A percentile compares a stretch with the other conserved stretches of the same genome.
Conservation (phyloP, 192 early-diverging fungal species). For the Coemansia sp. region DNA sequence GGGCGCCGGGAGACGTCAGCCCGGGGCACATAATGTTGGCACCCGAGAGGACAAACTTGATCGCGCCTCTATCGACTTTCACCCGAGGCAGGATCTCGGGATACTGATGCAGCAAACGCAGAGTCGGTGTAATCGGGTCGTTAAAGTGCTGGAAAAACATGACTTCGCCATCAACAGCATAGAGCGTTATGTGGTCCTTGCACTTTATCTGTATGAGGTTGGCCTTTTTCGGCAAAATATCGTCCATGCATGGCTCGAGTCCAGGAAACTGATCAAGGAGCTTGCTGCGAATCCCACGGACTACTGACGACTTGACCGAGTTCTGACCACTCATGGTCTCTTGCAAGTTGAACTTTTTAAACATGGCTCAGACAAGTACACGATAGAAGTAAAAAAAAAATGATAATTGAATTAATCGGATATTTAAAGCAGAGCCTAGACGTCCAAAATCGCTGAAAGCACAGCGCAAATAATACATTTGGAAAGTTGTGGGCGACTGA, state of each 20-base stretch:
- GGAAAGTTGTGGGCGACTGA: neutral
- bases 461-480: neutral
- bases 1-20: conserved; percentile 89
- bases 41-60: conserved; percentile 95
- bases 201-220: conserved; percentile 86
- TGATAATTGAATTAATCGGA: neutral
- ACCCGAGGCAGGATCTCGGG: conserved; percentile 88
- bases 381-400: conserved; percentile 2
- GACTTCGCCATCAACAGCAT: conserved; percentile 80
- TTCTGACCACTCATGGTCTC: conserved; percentile 74
- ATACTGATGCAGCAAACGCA: conserved; percentile 89
- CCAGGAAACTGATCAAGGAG: conserved; percentile 88
- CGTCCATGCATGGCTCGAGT: conserved; percentile 84
- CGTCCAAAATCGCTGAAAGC: neutral
- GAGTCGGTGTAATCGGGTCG: conserved; percentile 84
- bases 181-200: conserved; percentile 85
- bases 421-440: no score
- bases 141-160: conserved; percentile 97
- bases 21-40: conserved; percentile 99
- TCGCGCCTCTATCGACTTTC: conserved; percentile 95
- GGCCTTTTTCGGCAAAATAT: conserved; percentile 95
- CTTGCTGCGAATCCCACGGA: conserved; percentile 80
- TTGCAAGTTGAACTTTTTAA: conserved; percentile 80
- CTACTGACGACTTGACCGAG: conserved; percentile 89
- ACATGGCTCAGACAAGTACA: conserved; percentile 50